Conservation (phyloP, 352 stramenopile species). For the Pythium myriotylum region DNA sequence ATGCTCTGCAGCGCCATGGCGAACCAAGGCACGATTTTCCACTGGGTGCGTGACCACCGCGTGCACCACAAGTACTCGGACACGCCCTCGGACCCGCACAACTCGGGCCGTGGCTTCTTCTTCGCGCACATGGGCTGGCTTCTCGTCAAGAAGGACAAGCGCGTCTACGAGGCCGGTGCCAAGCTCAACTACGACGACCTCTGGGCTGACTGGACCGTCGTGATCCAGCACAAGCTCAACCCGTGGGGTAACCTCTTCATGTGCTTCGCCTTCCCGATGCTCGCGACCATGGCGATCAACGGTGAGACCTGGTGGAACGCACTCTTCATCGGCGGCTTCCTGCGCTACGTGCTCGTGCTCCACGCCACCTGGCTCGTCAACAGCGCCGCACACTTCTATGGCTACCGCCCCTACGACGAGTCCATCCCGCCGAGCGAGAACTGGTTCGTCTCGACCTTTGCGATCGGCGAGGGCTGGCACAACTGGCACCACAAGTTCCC, state of each 20-base stretch:
- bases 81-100: conserved; percentile 93
- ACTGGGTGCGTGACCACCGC: conserved; percentile 98
- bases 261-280: conserved; percentile 96
- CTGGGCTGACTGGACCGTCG: conserved; percentile 95
- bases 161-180: conserved; percentile 86
- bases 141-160: conserved; percentile 96
- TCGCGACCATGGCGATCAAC: conserved; percentile 86
- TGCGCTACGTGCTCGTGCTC: conserved; percentile 94
- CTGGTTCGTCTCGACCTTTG: conserved; percentile 94
- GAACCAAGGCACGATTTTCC: conserved; percentile 98
- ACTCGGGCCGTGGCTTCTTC: conserved; percentile 98
- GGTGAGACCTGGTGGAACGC: conserved; percentile 95
- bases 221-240: conserved; percentile 96
- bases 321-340: conserved; percentile 96
- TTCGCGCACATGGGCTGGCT: conserved; percentile 99
- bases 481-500: conserved; percentile 99
- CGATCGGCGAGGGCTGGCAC: conserved; percentile 98
- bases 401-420: conserved; percentile 97
- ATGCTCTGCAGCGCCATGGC: conserved; percentile 99
- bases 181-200: conserved; percentile 98
- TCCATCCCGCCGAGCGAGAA: conserved; percentile 94
- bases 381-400: conserved; percentile 98
- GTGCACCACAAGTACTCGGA: conserved; percentile 99
- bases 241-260: conserved; percentile 98
- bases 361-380: too few relatives aligned